Evolutionary conservation across 1,284 basidiomycete species (phyloP), one percentile per base, ranked within the genome.

Genomic region (Ustilago xerochloae): DNA sequence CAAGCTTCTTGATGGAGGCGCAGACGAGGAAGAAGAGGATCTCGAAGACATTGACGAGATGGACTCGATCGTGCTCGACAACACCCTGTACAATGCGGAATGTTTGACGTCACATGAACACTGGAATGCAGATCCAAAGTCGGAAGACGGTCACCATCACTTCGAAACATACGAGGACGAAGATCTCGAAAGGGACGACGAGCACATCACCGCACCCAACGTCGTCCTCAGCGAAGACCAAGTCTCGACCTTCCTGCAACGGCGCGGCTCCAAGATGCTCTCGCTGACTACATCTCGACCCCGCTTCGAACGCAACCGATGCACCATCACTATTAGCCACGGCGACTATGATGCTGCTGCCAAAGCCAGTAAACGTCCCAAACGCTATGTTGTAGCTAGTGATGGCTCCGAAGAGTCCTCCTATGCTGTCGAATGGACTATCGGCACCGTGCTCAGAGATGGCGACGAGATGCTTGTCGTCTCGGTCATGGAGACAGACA

Each of bases 391-490:
- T 6, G 91, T 98, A 18, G 92, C 93, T 3, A 96, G 93, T 80
- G 96, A 99, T 87, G 85, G 98, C 78, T 94, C 92, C 72, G 92
- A 97, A 45, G 80, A 80, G 24, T 75, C 81, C 0, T 78, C 77
- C 8, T 82, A 81, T 33, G 82, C 78, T 12, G 72, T 78, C 16
- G 82, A 81, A 45, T 83, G 83, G 81, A 94, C 92, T 0, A 95
- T 98, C 66, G 96, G 96, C 6, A 98, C 96, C 0, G 96, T 98
- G 0, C 86, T 97, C 64, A 87, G 94, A 68, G 95, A 98, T 84
- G 96, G 96, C 0, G 96, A 99, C 83, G 82, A 84, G 57, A 81
- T 77, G 58, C 71, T 84, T 13, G 69, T 83, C 18, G 92, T 97
- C 4, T 93, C 91, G 1, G 92, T 98, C 5, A 91, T 93, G 70